Evolutionary conservation across 2,329 filamentous ascomycete species (phyloP).

Genomic region (Aspergillus brasiliensis): DNA sequence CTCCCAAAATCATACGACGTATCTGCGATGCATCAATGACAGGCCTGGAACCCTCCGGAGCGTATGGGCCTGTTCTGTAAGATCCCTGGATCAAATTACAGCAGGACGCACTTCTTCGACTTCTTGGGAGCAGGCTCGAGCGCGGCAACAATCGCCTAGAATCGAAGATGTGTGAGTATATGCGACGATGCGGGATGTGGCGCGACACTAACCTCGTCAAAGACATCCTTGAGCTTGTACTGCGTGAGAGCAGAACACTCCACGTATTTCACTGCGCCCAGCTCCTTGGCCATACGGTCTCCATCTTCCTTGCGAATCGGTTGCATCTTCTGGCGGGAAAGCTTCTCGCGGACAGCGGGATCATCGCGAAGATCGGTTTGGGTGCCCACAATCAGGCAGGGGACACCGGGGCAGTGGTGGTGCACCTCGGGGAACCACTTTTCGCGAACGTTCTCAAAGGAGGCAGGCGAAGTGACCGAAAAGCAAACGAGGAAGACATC

Average conservation of each 20-base stretch:
- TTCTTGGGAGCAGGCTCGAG: slow-evolving; percentile 86
- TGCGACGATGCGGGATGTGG: neutral
- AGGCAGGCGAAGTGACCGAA: slow-evolving; percentile 94
- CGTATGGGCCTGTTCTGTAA: slow-evolving; percentile 15
- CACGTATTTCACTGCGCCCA: slow-evolving; percentile 98
- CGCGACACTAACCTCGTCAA: slow-evolving; percentile 78
- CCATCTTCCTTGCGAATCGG: slow-evolving; percentile 91
- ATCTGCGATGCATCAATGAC: slow-evolving; percentile 10
- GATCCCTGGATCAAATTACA: slow-evolving; percentile 50
- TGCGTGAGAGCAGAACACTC: slow-evolving; percentile 98
- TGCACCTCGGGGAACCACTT: slow-evolving; percentile 99
- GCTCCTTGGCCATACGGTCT: slow-evolving; percentile 92
- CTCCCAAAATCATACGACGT: slow-evolving; percentile 16
- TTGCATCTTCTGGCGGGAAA: slow-evolving; percentile 93
- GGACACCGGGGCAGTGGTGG: slow-evolving; percentile 96
- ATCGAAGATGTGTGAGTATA: slow-evolving; percentile 6
- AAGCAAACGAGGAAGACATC: slow-evolving; percentile 99
- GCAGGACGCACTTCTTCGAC: slow-evolving; percentile 71
- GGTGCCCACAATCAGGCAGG: slow-evolving; percentile 95
- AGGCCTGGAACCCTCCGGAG: slow-evolving; percentile 10
- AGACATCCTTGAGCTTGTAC: slow-evolving; percentile 98
- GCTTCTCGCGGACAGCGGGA: slow-evolving; percentile 81
- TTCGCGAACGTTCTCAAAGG: slow-evolving; percentile 98
- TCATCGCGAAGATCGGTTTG: slow-evolving; percentile 96
- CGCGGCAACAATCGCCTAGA: slow-evolving; percentile 89